Evolutionary conservation across 2,329 filamentous ascomycete species (phyloP).

Genomic region (Pyrenochaeta sp.): DNA sequence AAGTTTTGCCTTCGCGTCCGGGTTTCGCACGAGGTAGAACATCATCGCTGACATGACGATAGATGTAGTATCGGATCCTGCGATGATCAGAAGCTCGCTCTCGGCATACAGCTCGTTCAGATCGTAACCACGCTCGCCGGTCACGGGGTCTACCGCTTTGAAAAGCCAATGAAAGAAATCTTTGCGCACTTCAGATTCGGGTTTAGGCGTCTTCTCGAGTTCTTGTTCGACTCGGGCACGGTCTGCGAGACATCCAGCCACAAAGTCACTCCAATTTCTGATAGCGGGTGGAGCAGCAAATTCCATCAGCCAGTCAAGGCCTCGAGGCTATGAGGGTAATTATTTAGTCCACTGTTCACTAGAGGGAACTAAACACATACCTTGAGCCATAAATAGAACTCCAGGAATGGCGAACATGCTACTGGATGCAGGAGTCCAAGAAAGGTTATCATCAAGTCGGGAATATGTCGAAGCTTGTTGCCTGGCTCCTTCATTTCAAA

Average conservation of each 20-base stretch:
- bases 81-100: conserved; percentile 29
- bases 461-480: conserved; percentile 27
- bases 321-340: too few species aligned
- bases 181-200: conserved; percentile 33
- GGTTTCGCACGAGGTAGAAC: conserved; percentile 29
- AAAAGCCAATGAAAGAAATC: conserved; percentile 55
- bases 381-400: conserved; percentile 29
- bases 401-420: conserved; percentile 1
- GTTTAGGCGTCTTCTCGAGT: conserved; percentile 19
- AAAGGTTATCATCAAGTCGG: conserved; percentile 26
- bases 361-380: too few species aligned
- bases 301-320: conserved; percentile 24
- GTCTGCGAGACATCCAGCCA: conserved; percentile 20
- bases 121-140: conserved; percentile 43
- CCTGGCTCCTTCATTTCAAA: conserved; percentile 43
- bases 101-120: conserved; percentile 48
- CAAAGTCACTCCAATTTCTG: conserved; percentile 22
- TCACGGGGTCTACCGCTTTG: conserved; percentile 51
- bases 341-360: too few species aligned
- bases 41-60: conserved; percentile 24
- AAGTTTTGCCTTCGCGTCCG: conserved; percentile 21
- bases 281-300: conserved; percentile 22
- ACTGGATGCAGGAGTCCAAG: conserved; percentile 27
- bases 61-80: conserved; percentile 32
- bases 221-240: conserved; percentile 20